phyloP scores from a whole-genome alignment of 2,329 filamentous ascomycete species.

The Nemania sp. region DNA sequence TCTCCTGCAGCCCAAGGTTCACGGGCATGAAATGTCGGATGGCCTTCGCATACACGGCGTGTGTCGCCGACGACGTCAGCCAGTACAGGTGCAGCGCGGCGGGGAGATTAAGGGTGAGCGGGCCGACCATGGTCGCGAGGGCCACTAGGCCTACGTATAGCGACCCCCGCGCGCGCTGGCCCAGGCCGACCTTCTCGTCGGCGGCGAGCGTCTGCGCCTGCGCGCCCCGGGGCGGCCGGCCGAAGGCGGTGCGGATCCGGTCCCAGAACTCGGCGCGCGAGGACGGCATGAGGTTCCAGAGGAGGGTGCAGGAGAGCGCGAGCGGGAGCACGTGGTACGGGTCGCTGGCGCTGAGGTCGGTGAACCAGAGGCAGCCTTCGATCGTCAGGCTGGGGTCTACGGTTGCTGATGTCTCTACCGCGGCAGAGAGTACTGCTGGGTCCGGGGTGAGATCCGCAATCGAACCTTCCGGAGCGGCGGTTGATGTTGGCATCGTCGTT shows the following conservation, averaged over 20 bases:
- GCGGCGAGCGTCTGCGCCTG: background rate
- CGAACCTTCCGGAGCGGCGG: background rate
- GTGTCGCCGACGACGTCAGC: conserved; percentile 52
- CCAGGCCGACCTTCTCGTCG: background rate
- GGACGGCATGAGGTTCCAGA: conserved; percentile 52
- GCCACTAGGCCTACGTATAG: conserved; percentile 51
- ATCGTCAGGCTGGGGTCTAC: conserved; percentile 57
- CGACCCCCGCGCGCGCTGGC: conserved; percentile 14
- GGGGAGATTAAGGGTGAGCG: conserved; percentile 55
- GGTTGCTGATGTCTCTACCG: conserved; percentile 12
- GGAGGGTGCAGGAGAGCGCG: conserved; percentile 53
- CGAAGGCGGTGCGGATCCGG: conserved; percentile 29
- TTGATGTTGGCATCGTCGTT: background rate
- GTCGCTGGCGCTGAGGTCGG: conserved; percentile 64
- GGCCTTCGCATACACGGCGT: conserved; percentile 39
- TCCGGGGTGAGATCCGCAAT: conserved; percentile 12
- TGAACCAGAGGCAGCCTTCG: conserved; percentile 68
- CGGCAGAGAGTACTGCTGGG: conserved; percentile 11
- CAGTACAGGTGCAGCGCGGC: conserved; percentile 60
- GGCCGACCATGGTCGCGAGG: conserved; percentile 50
- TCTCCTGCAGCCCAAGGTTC: conserved; percentile 26
- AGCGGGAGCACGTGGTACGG: conserved; percentile 63
- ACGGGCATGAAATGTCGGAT: conserved; percentile 47
- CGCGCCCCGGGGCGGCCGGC: conserved; percentile 11
- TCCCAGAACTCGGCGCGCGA: conserved; percentile 44